Evolutionary conservation across 805 yeast genomes (phyloP).

Genomic region (Debaryomyces prosopidis): DNA sequence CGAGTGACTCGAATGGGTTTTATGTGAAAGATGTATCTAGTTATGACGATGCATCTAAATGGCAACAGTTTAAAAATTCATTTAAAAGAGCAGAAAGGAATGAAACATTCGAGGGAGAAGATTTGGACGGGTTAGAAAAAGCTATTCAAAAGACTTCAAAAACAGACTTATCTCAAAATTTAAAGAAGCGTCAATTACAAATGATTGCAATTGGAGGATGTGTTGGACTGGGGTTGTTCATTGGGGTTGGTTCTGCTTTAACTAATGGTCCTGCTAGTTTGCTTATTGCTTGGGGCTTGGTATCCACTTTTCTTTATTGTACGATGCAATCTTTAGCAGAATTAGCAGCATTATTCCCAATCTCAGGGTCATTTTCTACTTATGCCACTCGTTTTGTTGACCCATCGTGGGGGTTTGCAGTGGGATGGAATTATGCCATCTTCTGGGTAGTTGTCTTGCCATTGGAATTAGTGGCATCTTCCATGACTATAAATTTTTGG

Average conservation of each 20-base stretch:
- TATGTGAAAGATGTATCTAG: neutral
- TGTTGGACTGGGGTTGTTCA: constrained; percentile 42
- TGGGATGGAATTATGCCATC: constrained; percentile 45
- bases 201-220: constrained; percentile 45
- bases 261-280: constrained; percentile 34
- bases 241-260: constrained; percentile 40
- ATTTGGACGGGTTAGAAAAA: constrained; percentile 3
- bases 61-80: constrained; percentile 28
- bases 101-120: constrained; percentile 8
- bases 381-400: constrained; percentile 43
- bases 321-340: constrained; percentile 46
- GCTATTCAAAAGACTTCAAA: constrained; percentile 7
- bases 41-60: constrained; percentile 6
- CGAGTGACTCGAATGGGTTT: neutral
- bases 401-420: constrained; percentile 47
- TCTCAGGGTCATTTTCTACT: constrained; percentile 42
- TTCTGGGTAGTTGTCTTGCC: constrained; percentile 47
- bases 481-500: constrained; percentile 44
- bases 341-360: constrained; percentile 38
- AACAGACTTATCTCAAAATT: constrained; percentile 18
- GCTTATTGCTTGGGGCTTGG: constrained; percentile 41
- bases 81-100: constrained; percentile 26
- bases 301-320: constrained; percentile 40
- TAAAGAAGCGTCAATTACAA: constrained; percentile 32
- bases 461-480: constrained; percentile 42